A percentile compares a stretch with the other conserved stretches of the same genome.
Conservation (phyloP, 2,329 filamentous ascomycete species). For the Thielaviopsis ethacetica region DNA sequence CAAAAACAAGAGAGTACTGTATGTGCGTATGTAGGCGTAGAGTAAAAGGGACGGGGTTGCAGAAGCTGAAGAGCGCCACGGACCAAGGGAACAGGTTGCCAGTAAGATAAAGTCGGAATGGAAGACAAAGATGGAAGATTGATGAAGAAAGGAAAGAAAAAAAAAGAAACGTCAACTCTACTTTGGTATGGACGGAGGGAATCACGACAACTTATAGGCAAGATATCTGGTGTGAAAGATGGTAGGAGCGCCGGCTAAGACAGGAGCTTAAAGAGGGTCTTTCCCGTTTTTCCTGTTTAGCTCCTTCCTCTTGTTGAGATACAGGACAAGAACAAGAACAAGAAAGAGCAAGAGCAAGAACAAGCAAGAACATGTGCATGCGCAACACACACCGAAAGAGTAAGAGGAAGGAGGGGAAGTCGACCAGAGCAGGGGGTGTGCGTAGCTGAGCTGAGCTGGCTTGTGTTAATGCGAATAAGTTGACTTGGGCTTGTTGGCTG, state of each 20-base stretch:
- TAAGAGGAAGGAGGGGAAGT: neutral
- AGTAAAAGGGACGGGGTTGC: neutral
- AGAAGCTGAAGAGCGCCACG: neutral
- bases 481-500: neutral
- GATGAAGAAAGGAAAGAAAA: neutral
- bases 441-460: neutral
- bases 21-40: neutral
- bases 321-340: neutral
- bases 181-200: neutral
- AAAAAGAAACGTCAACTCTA: neutral
- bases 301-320: neutral
- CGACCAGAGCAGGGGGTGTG: neutral
- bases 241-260: neutral
- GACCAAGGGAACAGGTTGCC: neutral
- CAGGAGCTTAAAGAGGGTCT: neutral
- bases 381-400: neutral
- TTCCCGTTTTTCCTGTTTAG: neutral
- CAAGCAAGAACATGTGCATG: neutral
- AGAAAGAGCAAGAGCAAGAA: neutral
- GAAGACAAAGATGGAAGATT: neutral
- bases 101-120: neutral
- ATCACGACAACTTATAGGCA: neutral
- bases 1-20: neutral
- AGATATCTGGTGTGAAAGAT: neutral
- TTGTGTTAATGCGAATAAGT: neutral